Conservation (phyloP, 768 basidiomycete species). For the Cubamyces sp. region DNA sequence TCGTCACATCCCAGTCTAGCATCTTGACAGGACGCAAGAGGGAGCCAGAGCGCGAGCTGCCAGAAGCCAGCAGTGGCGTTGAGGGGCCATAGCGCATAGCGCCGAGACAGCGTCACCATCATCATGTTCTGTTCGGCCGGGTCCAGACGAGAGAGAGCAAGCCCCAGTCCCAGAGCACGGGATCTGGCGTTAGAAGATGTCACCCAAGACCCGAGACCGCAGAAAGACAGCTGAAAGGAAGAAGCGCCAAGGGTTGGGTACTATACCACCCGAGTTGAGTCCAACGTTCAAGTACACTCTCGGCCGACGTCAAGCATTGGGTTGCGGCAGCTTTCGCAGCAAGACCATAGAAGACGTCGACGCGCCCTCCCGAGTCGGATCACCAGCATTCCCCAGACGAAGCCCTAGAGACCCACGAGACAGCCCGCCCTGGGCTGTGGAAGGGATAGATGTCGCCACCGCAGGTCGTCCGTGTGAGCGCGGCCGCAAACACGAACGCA, state of each 20-base stretch:
- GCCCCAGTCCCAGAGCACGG: neutral
- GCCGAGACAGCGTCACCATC: neutral
- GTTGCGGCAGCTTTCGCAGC: slow-evolving; percentile 14
- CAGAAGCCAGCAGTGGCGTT: neutral
- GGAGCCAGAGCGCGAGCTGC: neutral
- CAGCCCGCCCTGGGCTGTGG: neutral
- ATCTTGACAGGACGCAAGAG: neutral
- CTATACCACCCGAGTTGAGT: neutral
- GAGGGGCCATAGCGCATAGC: neutral
- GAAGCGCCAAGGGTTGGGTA: slow-evolving; percentile 13
- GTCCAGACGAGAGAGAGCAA: neutral
- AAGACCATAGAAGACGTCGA: neutral
- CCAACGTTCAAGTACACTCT: neutral
- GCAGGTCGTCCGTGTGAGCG: too few species aligned
- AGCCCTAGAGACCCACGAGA: neutral
- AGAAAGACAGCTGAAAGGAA: neutral
- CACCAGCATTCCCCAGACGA: slow-evolving; percentile 19
- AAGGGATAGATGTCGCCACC: too few species aligned
- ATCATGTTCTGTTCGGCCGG: too few species aligned
- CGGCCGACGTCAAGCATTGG: slow-evolving; percentile 5
- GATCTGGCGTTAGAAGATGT: slow-evolving; percentile 1
- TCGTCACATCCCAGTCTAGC: neutral
- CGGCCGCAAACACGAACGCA: too few species aligned
- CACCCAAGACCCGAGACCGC: neutral
- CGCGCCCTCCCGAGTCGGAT: slow-evolving; percentile 7